These are phyloP conservation scores for Crataegus laevigata DNA, from an alignment of 306 rosid genomes.

Conservation along the genomic window DNA sequence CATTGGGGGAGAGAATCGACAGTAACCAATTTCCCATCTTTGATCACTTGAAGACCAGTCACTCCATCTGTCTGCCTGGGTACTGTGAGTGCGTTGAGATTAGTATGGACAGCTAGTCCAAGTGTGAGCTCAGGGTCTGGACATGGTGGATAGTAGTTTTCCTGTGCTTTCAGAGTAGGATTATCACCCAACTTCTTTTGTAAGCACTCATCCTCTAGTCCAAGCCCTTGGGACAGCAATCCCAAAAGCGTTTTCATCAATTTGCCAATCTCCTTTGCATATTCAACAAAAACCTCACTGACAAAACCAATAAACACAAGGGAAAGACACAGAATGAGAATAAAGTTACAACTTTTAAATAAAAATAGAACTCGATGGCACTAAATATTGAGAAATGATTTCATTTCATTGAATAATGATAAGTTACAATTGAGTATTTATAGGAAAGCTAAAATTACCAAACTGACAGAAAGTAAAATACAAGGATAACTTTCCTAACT, in stretches of 20 bases:
- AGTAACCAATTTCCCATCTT: slow-evolving; percentile 41
- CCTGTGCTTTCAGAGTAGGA: slow-evolving; percentile 31
- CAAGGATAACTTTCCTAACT: too few relatives aligned
- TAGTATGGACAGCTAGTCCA: slow-evolving; percentile 30
- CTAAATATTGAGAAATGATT: too few relatives aligned
- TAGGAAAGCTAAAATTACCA: too few relatives aligned
- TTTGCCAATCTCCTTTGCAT: slow-evolving; percentile 36
- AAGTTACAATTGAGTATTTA: too few relatives aligned
- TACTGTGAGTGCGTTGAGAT: slow-evolving; percentile 29
- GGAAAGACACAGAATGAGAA: too few relatives aligned
- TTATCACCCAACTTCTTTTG: slow-evolving; percentile 26
- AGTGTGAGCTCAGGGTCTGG: slow-evolving; percentile 31
- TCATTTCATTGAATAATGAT: too few relatives aligned
- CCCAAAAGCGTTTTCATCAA: slow-evolving; percentile 29
- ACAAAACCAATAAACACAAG: too few relatives aligned
- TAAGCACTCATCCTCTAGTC: slow-evolving; percentile 27
- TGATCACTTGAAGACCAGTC: slow-evolving; percentile 43
- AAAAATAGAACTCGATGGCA: too few relatives aligned
- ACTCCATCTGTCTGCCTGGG: slow-evolving; percentile 23
- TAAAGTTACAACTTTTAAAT: too few relatives aligned
- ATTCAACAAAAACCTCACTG: slow-evolving; percentile 38
- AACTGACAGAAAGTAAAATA: too few relatives aligned
- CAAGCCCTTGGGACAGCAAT: slow-evolving; percentile 41
- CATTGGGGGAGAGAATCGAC: slow-evolving; percentile 32
- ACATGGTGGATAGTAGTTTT: slow-evolving; percentile 36